phyloP scores from a whole-genome alignment of 2,329 filamentous ascomycete genomes.

The Ceratocystiopsis sp. region DNA sequence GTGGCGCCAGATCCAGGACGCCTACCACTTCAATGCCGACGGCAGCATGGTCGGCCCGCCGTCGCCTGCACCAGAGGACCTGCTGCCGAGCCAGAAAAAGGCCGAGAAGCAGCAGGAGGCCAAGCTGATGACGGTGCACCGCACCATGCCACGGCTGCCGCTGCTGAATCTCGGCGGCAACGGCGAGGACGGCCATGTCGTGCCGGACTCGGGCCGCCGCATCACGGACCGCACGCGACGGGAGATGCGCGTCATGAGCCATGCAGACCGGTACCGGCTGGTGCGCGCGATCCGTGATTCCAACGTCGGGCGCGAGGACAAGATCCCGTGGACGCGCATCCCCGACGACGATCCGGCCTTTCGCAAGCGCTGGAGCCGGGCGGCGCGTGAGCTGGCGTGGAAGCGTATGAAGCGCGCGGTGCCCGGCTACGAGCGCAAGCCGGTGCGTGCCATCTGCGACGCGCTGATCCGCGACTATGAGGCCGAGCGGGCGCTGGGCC shows the following conservation, averaged over 20 bases:
- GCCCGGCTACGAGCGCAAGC: constrained; percentile 6
- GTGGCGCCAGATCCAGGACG: constrained; percentile 29
- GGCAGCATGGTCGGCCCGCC: constrained; percentile 6
- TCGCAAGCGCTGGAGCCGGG: constrained; percentile 6
- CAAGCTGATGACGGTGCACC: background rate
- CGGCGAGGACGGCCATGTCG: constrained; percentile 6
- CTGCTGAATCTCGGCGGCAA: constrained; percentile 10
- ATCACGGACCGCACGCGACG: constrained; percentile 22
- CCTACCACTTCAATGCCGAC: constrained; percentile 7
- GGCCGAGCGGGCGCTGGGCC: background rate
- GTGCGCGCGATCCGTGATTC: constrained; percentile 25
- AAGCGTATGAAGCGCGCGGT: constrained; percentile 9
- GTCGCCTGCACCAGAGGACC: background rate
- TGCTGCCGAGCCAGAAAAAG: background rate
- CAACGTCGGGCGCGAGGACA: constrained; percentile 22
- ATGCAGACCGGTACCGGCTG: constrained; percentile 27
- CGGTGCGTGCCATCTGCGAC: constrained; percentile 6
- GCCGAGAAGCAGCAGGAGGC: constrained; percentile 1
- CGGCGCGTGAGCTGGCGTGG: constrained; percentile 10
- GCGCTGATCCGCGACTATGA: constrained; percentile 7
- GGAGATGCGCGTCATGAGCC: constrained; percentile 24
- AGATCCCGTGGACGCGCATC: constrained; percentile 32
- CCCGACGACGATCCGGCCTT: constrained; percentile 2
- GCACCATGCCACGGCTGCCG: background rate
- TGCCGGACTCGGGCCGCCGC: constrained; percentile 22